These are phyloP conservation scores for Noccaea bulbosa DNA, from an alignment of 345 rosid genomes.

Conservation along the genomic window DNA sequence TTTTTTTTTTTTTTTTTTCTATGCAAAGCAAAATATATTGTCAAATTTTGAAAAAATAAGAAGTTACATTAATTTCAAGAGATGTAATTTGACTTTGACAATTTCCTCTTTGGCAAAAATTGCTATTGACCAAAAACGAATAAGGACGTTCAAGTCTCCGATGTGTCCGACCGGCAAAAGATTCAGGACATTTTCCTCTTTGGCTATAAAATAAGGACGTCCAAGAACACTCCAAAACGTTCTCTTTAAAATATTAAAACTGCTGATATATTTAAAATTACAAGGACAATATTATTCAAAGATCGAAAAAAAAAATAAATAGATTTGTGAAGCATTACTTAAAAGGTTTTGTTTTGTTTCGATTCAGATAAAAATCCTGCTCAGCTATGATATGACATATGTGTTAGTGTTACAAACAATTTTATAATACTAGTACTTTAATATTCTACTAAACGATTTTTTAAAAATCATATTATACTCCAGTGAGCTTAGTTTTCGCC, in stretches of 20 bases:
- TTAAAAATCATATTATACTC: too few species aligned
- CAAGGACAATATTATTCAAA: too few species aligned
- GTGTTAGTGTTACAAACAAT: not conserved
- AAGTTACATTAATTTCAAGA: slow-evolving; percentile 17
- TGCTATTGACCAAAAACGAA: not conserved
- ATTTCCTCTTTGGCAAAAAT: slow-evolving; percentile 12
- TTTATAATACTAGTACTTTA: not conserved
- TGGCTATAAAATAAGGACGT: not conserved
- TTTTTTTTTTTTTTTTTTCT: not conserved
- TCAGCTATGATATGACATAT: not conserved
- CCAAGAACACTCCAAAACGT: slow-evolving; percentile 31
- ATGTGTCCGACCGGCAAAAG: slow-evolving; percentile 12
- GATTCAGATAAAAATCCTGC: too few species aligned
- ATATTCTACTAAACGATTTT: not conserved
- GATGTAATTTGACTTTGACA: slow-evolving; percentile 34
- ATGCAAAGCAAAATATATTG: not conserved
- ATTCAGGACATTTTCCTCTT: too few species aligned
- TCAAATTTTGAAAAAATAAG: not conserved
- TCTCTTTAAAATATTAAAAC: slow-evolving; percentile 1
- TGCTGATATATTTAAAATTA: too few species aligned
- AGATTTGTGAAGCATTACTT: too few species aligned
- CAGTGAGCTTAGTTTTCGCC: not conserved
- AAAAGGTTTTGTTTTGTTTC: too few species aligned
- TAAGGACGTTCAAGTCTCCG: not conserved
- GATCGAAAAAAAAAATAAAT: too few species aligned